Conservation (phyloP, 441 rosid species). For the Croton laevigatus region DNA sequence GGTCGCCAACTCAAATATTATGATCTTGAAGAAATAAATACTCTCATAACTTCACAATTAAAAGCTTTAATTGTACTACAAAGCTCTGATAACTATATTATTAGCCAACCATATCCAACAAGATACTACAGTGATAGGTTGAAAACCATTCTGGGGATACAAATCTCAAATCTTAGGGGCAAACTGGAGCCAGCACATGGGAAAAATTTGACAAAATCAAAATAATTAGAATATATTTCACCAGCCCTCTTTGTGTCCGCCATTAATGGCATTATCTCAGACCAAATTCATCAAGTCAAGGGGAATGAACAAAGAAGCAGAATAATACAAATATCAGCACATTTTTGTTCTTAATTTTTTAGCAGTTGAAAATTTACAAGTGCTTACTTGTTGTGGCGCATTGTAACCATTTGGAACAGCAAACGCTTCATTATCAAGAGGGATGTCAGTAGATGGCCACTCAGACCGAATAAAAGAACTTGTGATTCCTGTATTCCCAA, state of each 20-base stretch:
- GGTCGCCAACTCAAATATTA: neutral
- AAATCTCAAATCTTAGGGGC: neutral
- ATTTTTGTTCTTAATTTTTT: too few species aligned
- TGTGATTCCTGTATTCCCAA: slow-evolving; percentile 31
- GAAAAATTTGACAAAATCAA: neutral
- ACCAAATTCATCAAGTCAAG: neutral
- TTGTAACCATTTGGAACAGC: slow-evolving; percentile 43
- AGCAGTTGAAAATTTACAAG: neutral
- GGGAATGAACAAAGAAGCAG: neutral
- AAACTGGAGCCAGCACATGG: neutral
- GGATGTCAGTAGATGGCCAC: slow-evolving; percentile 48
- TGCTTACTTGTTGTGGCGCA: slow-evolving; percentile 50
- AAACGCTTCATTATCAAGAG: slow-evolving; percentile 42
- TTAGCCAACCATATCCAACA: slow-evolving; percentile 1
- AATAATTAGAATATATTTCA: neutral
- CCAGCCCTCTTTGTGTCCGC: neutral
- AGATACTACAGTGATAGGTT: neutral
- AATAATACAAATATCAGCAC: too few species aligned
- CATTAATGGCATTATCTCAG: neutral
- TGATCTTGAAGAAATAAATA: neutral
- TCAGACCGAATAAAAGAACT: slow-evolving; percentile 39
- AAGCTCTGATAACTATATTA: neutral
- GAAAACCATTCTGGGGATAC: neutral
- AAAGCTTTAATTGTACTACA: neutral
- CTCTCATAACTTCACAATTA: neutral